These are phyloP conservation scores for Haplosporangium sp. DNA, from an alignment of 371 early-diverging fungal species.

Conservation along the genomic window DNA sequence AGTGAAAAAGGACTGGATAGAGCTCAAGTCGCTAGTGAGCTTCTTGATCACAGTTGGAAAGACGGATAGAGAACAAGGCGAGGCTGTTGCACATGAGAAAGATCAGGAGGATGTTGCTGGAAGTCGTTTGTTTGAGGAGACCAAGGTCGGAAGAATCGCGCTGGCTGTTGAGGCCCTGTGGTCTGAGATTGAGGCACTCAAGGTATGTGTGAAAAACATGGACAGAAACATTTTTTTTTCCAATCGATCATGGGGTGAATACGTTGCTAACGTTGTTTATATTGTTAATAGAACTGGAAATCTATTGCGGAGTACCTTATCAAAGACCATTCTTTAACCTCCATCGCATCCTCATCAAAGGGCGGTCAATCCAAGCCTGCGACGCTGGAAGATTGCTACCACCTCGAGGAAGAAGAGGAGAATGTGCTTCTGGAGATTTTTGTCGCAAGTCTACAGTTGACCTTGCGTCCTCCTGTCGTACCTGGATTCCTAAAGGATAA, in stretches of 20 bases:
- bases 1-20: constrained; percentile 68
- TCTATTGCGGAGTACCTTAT: constrained; percentile 67
- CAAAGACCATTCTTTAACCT: constrained; percentile 63
- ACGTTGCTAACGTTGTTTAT: background rate
- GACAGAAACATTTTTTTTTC: background rate
- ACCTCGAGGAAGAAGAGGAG: constrained; percentile 73
- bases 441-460: constrained; percentile 58
- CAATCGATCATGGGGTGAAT: background rate
- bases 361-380: constrained; percentile 18
- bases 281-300: constrained; percentile 59
- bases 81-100: constrained; percentile 7
- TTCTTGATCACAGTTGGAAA: constrained; percentile 63
- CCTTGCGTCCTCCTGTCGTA: constrained; percentile 38
- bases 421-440: constrained; percentile 67
- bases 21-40: constrained; percentile 66
- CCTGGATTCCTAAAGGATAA: constrained; percentile 54
- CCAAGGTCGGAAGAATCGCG: constrained; percentile 53
- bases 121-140: constrained; percentile 44
- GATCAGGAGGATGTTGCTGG: constrained; percentile 30
- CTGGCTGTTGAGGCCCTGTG: constrained; percentile 70
- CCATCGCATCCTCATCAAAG: constrained; percentile 22
- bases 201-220: constrained; percentile 18
- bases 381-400: constrained; percentile 57
- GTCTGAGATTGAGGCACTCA: constrained; percentile 60
- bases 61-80: constrained; percentile 23